Conservation (phyloP, 2,329 filamentous ascomycete genomes). For the Fusarium circinatum region DNA sequence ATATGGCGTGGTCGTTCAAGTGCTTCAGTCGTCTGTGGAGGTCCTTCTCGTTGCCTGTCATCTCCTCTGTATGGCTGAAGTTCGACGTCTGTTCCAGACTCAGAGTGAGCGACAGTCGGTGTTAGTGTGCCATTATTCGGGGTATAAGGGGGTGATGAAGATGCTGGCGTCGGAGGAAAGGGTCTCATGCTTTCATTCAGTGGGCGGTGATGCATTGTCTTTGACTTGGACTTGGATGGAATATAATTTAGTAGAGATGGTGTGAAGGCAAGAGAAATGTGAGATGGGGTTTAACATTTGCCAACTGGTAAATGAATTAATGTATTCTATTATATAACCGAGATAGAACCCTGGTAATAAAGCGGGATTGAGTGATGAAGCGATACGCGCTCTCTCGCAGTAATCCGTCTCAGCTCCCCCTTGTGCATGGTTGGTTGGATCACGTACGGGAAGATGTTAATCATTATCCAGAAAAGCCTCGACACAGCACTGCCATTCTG, state of each 20-base stretch:
- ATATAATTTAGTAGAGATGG: not conserved
- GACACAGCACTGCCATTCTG: not conserved
- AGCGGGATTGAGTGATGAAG: not conserved
- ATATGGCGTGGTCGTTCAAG: not conserved
- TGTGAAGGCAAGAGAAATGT: not conserved
- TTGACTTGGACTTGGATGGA: accelerated
- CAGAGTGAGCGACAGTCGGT: not conserved
- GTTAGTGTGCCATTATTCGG: not conserved
- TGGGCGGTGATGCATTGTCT: not conserved
- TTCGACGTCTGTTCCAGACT: not conserved
- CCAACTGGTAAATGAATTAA: too few species aligned
- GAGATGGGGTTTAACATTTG: not conserved
- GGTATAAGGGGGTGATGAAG: not conserved
- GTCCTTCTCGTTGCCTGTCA: not conserved
- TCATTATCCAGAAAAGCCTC: not conserved
- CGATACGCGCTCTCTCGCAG: not conserved
- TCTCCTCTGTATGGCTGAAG: not conserved
- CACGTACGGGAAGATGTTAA: not conserved
- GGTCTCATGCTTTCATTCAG: not conserved
- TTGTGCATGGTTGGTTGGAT: not conserved
- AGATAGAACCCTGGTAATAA: not conserved
- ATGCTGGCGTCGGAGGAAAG: not conserved
- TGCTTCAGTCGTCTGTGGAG: accelerated
- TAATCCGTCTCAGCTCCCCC: not conserved
- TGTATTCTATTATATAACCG: not conserved